Evolutionary conservation across 73 alveolate genomes (phyloP), one percentile per base, ranked within the genome.

Genomic region (Paramecium primaurelia): DNA sequence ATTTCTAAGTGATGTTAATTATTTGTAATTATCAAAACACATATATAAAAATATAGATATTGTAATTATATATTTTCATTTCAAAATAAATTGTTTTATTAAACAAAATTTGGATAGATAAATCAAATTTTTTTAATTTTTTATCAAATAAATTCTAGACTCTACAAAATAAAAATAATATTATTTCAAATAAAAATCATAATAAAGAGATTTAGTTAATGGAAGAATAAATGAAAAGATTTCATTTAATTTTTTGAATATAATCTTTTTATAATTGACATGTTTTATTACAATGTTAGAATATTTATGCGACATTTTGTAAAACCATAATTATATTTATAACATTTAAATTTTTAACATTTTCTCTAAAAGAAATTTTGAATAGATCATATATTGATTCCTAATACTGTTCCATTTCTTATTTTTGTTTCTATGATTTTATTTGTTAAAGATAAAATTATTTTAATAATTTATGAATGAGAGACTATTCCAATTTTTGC

Each of bases 211-310:
- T 22, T 22, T 22, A 22, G 25, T 22, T 22, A 22, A 22, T 22
- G 25, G 25, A 22, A 22, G 25, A 22, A 0, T 0, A 22, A 22
- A 22, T 22, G 25, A 22, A 0, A 22, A 22, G 25, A 22, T 22
- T 45, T 83, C 92, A 59, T 77, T 95, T 59, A 98, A 96, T 68
- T 54, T 96, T 16, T 64, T 96, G 32, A 96, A 96, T 73, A 85
- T 93, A 8, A 96, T 93, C 28, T 96, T 97, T 0, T 98, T 97
- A 4, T 97, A 98, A 18, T 96, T 95, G 96, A 96, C 98, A 22
- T 89, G 97, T 71, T 92, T 97, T 0, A 44, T 93, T 20, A 96
- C 97, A 12, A 93, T 95, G 37, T 91, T 97, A n/a, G 95, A 95
- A 36, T 59, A 87, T 68, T 22, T 87, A 20, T n/a, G 59, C 40